Evolutionary conservation across 2,329 filamentous ascomycete species (phyloP).

Genomic region (Sclerotinia sclerotiorum): DNA sequence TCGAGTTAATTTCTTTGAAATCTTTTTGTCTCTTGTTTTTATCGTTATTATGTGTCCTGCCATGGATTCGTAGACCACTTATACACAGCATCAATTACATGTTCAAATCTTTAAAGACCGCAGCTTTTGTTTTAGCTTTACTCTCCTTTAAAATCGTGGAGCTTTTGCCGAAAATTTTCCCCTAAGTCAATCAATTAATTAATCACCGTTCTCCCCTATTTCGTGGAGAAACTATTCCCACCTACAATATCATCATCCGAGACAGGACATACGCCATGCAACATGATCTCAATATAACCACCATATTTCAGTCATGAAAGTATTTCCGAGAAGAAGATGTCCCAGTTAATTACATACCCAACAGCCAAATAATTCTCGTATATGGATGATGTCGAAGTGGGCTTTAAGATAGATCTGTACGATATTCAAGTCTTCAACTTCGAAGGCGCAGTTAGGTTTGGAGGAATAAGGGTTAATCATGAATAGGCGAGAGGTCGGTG

Average conservation of each 20-base stretch:
- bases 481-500: conserved; percentile 39
- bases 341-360: conserved; percentile 33
- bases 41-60: conserved; percentile 28
- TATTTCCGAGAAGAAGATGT: conserved; percentile 24
- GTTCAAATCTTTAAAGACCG: conserved; percentile 38
- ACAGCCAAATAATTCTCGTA: conserved; percentile 33
- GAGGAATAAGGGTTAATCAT: conserved; percentile 47
- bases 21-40: conserved; percentile 25
- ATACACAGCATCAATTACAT: conserved; percentile 33
- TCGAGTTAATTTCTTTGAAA: conserved; percentile 29
- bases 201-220: conserved; percentile 38
- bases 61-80: conserved; percentile 36
- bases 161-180: conserved; percentile 41
- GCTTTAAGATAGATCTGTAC: conserved; percentile 33
- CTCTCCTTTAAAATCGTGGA: conserved; percentile 46
- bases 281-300: conserved; percentile 49
- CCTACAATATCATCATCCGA: conserved; percentile 43
- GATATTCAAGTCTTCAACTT: conserved; percentile 56
- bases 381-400: conserved; percentile 36
- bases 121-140: conserved; percentile 43
- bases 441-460: conserved; percentile 62
- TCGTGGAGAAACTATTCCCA: conserved; percentile 28
- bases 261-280: conserved; percentile 43
- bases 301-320: conserved; percentile 44
- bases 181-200: conserved; percentile 46